Evolutionary conservation across 73 alveolate species (phyloP).

Genomic region (Tetrahymena thermophila): DNA sequence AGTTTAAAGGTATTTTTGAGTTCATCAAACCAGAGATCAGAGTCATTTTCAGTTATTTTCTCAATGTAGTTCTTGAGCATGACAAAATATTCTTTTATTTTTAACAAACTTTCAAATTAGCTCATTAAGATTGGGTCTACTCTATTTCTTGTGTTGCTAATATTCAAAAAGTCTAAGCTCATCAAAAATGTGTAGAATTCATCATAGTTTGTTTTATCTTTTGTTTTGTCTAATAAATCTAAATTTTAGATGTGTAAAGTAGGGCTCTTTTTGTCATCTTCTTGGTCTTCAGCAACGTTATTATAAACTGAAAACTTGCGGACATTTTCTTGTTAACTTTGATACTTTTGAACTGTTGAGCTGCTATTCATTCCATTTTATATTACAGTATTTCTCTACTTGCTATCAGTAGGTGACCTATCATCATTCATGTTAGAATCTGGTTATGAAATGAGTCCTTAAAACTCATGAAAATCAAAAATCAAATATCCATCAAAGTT

Average conservation of each 20-base stretch:
- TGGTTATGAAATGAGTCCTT: background rate
- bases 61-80: background rate
- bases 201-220: background rate
- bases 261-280: background rate
- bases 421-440: background rate
- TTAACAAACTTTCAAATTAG: background rate
- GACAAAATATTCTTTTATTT: background rate
- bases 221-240: background rate
- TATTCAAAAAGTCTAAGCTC: background rate
- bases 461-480: background rate
- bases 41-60: background rate
- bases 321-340: background rate
- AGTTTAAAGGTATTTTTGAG: background rate
- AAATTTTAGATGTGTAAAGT: background rate
- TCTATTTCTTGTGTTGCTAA: background rate
- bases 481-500: background rate
- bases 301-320: background rate
- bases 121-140: background rate
- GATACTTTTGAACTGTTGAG: background rate
- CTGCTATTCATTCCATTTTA: background rate
- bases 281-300: background rate
- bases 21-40: background rate
- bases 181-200: background rate
- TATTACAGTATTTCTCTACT: background rate
- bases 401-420: background rate